These are phyloP conservation scores for Penicillium antarcticum DNA, from an alignment of 495 filamentous ascomycete species.

Conservation along the genomic window DNA sequence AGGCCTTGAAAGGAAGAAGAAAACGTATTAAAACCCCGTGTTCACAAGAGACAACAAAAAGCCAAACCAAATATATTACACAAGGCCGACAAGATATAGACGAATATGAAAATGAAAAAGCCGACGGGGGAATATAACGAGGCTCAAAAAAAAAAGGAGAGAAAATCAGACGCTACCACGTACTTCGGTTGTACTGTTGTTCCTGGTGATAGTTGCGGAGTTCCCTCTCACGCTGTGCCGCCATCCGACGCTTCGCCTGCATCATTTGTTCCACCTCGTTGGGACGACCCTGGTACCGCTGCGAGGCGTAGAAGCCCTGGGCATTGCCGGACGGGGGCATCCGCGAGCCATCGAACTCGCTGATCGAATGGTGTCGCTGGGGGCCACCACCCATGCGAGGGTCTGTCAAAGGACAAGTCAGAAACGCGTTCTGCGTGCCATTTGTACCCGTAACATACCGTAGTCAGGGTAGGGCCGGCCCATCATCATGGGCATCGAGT, in stretches of 20 bases:
- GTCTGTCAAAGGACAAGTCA: conserved; percentile 37
- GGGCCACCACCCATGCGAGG: conserved; percentile 45
- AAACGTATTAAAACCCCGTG: conserved; percentile 46
- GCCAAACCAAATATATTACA: conserved; percentile 47
- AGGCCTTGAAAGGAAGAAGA: conserved; percentile 58
- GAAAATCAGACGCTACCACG: conserved; percentile 50
- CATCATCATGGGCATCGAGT: conserved; percentile 74
- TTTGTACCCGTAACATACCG: conserved; percentile 38
- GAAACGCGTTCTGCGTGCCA: conserved; percentile 16
- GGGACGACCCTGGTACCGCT: conserved; percentile 87
- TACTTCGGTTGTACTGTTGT: conserved; percentile 99
- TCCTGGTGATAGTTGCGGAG: conserved; percentile 99
- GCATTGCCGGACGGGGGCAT: conserved; percentile 74
- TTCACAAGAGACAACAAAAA: conserved; percentile 28
- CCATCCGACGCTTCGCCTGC: conserved; percentile 98
- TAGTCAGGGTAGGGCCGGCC: conserved; percentile 60
- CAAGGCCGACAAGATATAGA: conserved; percentile 43
- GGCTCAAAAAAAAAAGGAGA: conserved; percentile 23
- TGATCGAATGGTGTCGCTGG: conserved; percentile 77
- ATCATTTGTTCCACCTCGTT: conserved; percentile 98
- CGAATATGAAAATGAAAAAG: conserved; percentile 26
- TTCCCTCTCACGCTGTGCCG: conserved; percentile 97
- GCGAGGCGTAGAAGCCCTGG: conserved; percentile 89
- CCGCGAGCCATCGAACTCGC: conserved; percentile 77
- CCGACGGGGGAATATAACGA: conserved; percentile 35